Base-by-base conservation (phyloP, 2,329 filamentous ascomycete genomes). In the Aplosporella prunicola region DNA sequence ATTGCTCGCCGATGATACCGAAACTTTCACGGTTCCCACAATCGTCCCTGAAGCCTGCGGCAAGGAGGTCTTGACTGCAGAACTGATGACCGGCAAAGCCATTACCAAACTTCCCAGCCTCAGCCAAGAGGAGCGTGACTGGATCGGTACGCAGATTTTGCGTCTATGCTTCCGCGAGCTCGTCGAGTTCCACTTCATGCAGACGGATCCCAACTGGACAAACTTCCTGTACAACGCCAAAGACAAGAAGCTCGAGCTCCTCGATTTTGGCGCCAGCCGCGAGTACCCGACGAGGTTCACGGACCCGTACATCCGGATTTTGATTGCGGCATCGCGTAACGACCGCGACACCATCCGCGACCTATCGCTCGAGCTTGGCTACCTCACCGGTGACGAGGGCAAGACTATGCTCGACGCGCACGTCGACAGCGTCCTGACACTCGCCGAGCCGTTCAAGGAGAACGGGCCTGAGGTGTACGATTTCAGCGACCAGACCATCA, bases 161-260 rank as follows among this genome's bases (percentile, higher is more conserved):
- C 82, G 87, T 4, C 78, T 98, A 9, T 96, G 87, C 56, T 72
- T 96, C 25, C 80, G 88, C 41, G 91, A 96, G 63, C 89, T 96
- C 49, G 80, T 80, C 46, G 86, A 94, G 61, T 96, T 95, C 74
- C 79, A 72, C 43, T 96, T 93, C 66, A 98, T 98, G 91, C 91
- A 98, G 64, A 98, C 91, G 5, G 91, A 98, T 56, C 91, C 91
- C 26, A 98, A 98, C 68, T 98, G 91, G 91, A 96, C 89, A 22
- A 98, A 98, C 62, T 98, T 98, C 60, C 71, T 96, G 14, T 98
- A 86, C 69, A 91, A 96, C 51, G 67, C 77, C 1, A 50, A 66
- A 14, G 76, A 71, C 4, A 67, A 77, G 50, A 82, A 78, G 53
- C 78, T 98, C 10, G 88, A 94, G 60, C 74, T 98, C 1, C 78